phyloP scores from a whole-genome alignment of 2,329 filamentous ascomycete species.

The Pseudocercospora pini-densiflorae region DNA sequence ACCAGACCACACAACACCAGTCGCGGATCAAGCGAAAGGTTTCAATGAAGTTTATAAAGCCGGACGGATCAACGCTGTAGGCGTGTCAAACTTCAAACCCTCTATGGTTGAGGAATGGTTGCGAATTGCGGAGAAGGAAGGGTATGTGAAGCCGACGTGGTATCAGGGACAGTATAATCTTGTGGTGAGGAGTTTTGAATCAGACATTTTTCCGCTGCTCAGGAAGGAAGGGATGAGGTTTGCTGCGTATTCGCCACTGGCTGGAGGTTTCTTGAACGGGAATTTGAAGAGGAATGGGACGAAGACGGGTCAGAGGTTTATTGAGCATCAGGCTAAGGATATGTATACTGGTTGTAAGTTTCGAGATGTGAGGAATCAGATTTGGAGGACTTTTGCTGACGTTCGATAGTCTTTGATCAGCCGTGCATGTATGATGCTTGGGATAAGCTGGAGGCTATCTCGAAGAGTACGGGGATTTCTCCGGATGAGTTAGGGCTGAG shows the following conservation, averaged over 20 bases:
- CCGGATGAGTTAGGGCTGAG: constrained; percentile 42
- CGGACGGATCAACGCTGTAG: constrained; percentile 51
- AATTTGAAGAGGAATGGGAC: background rate
- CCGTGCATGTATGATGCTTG: constrained; percentile 9
- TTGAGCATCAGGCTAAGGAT: background rate
- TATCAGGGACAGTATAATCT: constrained; percentile 22
- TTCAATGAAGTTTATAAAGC: constrained; percentile 52
- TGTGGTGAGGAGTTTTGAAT: constrained; percentile 7
- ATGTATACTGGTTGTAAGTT: constrained; percentile 3
- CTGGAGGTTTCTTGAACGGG: constrained; percentile 14
- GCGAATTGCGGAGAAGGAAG: constrained; percentile 10
- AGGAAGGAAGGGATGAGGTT: constrained; percentile 8
- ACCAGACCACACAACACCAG: constrained; percentile 51
- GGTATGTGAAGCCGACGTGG: constrained; percentile 15
- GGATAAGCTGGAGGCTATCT: constrained; percentile 2
- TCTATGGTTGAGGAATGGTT: constrained; percentile 39
- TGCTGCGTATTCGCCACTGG: constrained; percentile 14
- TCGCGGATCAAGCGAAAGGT: constrained; percentile 51
- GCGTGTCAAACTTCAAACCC: constrained; percentile 53
- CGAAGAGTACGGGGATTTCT: background rate
- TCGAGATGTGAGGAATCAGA: too few species aligned
- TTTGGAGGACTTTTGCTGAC: too few species aligned
- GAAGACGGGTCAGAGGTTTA: constrained; percentile 1
- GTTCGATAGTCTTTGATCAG: constrained; percentile 27
- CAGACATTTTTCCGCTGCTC: constrained; percentile 7